Percentiles rank a stretch among this genome's conserved stretches.
Evolutionary conservation across 2,329 filamentous ascomycete species (phyloP).

Genomic region (Aureobasidium leucospermi): DNA sequence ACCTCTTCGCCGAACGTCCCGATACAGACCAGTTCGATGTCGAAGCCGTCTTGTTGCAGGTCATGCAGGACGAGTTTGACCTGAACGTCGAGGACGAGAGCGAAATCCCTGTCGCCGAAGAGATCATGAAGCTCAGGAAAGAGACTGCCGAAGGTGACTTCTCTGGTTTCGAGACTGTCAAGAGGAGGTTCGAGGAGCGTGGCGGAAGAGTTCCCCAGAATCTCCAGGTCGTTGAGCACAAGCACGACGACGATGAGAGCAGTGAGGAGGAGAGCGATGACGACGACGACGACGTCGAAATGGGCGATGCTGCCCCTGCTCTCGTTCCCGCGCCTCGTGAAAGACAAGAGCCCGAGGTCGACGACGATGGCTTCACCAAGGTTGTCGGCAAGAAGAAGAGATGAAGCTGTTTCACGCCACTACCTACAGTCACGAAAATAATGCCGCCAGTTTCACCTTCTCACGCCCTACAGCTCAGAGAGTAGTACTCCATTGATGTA

Average conservation of each 20-base stretch:
- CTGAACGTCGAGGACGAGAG: conserved; percentile 87
- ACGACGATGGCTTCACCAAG: conserved; percentile 35
- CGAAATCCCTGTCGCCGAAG: conserved; percentile 62
- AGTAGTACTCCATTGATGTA: background rate
- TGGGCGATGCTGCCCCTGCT: conserved; percentile 56
- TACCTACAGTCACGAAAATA: background rate
- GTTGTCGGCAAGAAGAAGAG: conserved; percentile 32
- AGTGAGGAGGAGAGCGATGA: conserved; percentile 52
- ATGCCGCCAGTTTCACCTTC: conserved; percentile 2
- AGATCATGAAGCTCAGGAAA: conserved; percentile 61
- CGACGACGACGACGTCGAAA: conserved; percentile 45
- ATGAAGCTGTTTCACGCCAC: conserved; percentile 14
- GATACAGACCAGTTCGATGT: conserved; percentile 69
- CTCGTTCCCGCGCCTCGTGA: conserved; percentile 54
- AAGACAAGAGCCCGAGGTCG: conserved; percentile 51
- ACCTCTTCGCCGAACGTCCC: conserved; percentile 59
- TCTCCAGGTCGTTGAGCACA: conserved; percentile 49
- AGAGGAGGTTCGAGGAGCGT: conserved; percentile 40
- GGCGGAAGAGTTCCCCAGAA: conserved; percentile 17
- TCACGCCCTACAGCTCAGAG: no score
- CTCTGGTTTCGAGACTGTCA: conserved; percentile 45
- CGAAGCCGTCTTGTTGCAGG: conserved; percentile 76
- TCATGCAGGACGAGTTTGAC: conserved; percentile 95
- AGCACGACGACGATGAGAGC: conserved; percentile 47
- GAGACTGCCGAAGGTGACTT: conserved; percentile 57